These are phyloP conservation scores for Limtongia smithiae DNA, from an alignment of 805 yeast genomes.

Conservation along the genomic window DNA sequence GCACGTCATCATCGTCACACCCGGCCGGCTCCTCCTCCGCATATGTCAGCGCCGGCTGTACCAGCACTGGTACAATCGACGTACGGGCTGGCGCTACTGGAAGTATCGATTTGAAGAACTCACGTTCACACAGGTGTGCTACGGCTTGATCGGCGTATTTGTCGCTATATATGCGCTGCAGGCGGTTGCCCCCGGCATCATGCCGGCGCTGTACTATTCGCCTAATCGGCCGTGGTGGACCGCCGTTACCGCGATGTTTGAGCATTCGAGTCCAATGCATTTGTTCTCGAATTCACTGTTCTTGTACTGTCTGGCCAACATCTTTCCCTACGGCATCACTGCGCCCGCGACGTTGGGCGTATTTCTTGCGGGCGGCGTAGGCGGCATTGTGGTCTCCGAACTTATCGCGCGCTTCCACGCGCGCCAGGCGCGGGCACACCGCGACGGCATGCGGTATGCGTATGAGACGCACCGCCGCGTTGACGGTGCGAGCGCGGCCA, in stretches of 20 bases:
- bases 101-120: slow-evolving; percentile 7
- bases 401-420: not conserved
- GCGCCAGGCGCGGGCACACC: not conserved
- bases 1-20: no score
- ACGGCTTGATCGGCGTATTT: slow-evolving; percentile 15
- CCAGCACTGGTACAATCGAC: slow-evolving; percentile 20
- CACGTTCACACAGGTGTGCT: slow-evolving; percentile 6
- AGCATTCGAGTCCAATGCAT: slow-evolving; percentile 12
- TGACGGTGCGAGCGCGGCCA: slow-evolving; percentile 18
- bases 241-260: slow-evolving; percentile 16
- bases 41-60: slow-evolving; percentile 5
- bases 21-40: no score
- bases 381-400: slow-evolving; percentile 4
- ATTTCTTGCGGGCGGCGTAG: slow-evolving; percentile 12
- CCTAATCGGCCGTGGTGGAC: not conserved
- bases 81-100: slow-evolving; percentile 4
- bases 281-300: slow-evolving; percentile 14
- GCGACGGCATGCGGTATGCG: not conserved
- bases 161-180: slow-evolving; percentile 11
- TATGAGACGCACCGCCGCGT: not conserved
- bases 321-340: slow-evolving; percentile 16
- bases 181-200: slow-evolving; percentile 13
- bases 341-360: slow-evolving; percentile 9
- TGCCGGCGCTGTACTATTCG: slow-evolving; percentile 12
- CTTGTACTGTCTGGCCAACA: slow-evolving; percentile 6